Evolutionary conservation across 1,139 yeast species (phyloP).

Genomic region (Torulaspora pretoriensis): DNA sequence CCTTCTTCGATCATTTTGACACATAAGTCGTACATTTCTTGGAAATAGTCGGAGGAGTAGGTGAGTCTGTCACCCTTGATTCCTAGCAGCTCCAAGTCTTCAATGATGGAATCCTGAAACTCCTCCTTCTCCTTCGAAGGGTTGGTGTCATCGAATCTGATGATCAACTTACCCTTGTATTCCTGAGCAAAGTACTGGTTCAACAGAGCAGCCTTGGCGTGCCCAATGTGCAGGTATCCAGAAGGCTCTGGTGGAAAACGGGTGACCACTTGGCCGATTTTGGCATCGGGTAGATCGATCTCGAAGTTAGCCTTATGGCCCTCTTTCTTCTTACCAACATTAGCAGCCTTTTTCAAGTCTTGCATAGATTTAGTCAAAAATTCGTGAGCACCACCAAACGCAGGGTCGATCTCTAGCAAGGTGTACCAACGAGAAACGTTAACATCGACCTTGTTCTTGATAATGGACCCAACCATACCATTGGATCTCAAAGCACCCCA

Average conservation of each 20-base stretch:
- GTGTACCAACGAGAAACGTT: conserved; percentile 94
- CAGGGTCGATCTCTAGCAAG: conserved; percentile 60
- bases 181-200: conserved; percentile 93
- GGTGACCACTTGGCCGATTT: conserved; percentile 89
- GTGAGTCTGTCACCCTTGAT: conserved; percentile 85
- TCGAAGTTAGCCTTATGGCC: conserved; percentile 87
- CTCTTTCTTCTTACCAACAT: conserved; percentile 63
- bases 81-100: conserved; percentile 83
- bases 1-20: conserved; percentile 86
- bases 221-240: conserved; percentile 95
- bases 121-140: conserved; percentile 93
- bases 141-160: conserved; percentile 95
- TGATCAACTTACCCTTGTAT: conserved; percentile 89
- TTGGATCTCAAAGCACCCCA: conserved; percentile 96
- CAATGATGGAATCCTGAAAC: conserved; percentile 86
- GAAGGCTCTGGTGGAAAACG: conserved; percentile 89
- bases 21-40: conserved; percentile 82
- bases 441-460: conserved; percentile 77
- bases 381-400: conserved; percentile 69
- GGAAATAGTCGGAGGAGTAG: conserved; percentile 89
- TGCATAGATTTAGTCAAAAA: conserved; percentile 60
- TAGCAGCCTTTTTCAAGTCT: conserved; percentile 70
- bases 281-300: conserved; percentile 86
- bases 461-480: conserved; percentile 84
- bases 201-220: conserved; percentile 93